These are phyloP conservation scores for Tremella mesenterica DNA, from an alignment of 768 basidiomycete species.

Conservation along the genomic window DNA sequence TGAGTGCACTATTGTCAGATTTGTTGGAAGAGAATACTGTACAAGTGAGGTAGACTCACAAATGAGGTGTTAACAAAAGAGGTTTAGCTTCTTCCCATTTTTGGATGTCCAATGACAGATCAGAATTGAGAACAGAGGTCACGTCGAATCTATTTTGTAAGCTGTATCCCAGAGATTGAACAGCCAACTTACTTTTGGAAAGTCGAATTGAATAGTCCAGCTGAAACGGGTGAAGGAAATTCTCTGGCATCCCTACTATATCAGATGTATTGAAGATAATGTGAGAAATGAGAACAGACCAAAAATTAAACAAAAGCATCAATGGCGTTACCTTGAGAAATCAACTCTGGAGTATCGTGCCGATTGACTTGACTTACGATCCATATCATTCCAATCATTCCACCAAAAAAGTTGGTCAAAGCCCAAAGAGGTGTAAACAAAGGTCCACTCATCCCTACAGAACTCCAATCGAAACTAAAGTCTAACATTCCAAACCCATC, in stretches of 20 bases:
- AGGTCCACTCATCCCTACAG: constrained; percentile 38
- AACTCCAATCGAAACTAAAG: constrained; percentile 44
- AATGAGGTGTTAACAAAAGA: constrained; percentile 43
- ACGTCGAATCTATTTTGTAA: constrained; percentile 40
- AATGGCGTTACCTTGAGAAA: constrained; percentile 30
- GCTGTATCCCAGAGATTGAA: background rate
- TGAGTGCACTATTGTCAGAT: constrained; percentile 30
- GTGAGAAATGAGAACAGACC: constrained; percentile 18
- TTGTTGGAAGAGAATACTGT: background rate
- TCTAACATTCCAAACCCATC: constrained; percentile 40
- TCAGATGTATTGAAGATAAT: too few relatives aligned
- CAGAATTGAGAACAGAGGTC: constrained; percentile 37
- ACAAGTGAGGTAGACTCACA: constrained; percentile 33
- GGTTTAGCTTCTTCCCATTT: constrained; percentile 41
- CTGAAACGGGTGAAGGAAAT: constrained; percentile 39
- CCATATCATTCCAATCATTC: constrained; percentile 42
- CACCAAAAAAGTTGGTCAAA: constrained; percentile 42
- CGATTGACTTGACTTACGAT: constrained; percentile 23
- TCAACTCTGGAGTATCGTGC: background rate
- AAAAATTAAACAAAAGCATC: constrained; percentile 39
- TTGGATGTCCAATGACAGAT: constrained; percentile 40
- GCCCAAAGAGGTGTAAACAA: constrained; percentile 45
- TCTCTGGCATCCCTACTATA: constrained; percentile 30
- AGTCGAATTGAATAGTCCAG: constrained; percentile 39
- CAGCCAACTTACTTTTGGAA: constrained; percentile 29